Conservation (phyloP, 2,329 filamentous ascomycete genomes). For the Fusarium sp. region DNA sequence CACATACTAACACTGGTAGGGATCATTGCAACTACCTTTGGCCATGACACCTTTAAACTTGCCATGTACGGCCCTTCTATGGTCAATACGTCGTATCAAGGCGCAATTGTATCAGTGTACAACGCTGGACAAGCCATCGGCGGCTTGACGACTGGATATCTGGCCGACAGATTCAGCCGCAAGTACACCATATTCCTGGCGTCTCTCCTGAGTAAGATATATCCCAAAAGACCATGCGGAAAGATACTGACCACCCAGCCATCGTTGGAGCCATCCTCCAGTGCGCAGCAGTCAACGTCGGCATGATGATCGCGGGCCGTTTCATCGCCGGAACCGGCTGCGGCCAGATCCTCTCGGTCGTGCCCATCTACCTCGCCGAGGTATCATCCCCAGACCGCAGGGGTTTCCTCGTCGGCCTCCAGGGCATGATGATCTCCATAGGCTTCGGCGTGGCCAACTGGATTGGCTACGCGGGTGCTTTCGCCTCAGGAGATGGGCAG, state of each 20-base stretch:
- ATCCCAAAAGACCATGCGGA: slow-evolving; percentile 46
- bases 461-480: neutral
- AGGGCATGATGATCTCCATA: neutral
- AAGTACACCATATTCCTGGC: slow-evolving; percentile 16
- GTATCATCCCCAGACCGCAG: slow-evolving; percentile 51
- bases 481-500: slow-evolving; percentile 42
- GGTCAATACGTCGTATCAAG: neutral
- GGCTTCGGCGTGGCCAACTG: neutral
- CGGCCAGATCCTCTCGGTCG: neutral
- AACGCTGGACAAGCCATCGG: slow-evolving; percentile 50
- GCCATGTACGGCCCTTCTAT: neutral
- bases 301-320: neutral
- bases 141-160: slow-evolving; percentile 46
- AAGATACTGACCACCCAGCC: slow-evolving; percentile 23
- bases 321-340: neutral
- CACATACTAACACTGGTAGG: slow-evolving; percentile 2
- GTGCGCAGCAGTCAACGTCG: slow-evolving; percentile 48
- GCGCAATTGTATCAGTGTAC: slow-evolving; percentile 41
- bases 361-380: neutral
- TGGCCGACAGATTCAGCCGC: slow-evolving; percentile 46
- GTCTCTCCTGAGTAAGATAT: neutral
- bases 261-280: slow-evolving; percentile 56
- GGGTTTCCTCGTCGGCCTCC: neutral
- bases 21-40: slow-evolving; percentile 9
- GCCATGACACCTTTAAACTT: slow-evolving; percentile 2